These are phyloP conservation scores for Thamnidium elegans DNA, from an alignment of 192 early-diverging fungal species.

Conservation along the genomic window DNA sequence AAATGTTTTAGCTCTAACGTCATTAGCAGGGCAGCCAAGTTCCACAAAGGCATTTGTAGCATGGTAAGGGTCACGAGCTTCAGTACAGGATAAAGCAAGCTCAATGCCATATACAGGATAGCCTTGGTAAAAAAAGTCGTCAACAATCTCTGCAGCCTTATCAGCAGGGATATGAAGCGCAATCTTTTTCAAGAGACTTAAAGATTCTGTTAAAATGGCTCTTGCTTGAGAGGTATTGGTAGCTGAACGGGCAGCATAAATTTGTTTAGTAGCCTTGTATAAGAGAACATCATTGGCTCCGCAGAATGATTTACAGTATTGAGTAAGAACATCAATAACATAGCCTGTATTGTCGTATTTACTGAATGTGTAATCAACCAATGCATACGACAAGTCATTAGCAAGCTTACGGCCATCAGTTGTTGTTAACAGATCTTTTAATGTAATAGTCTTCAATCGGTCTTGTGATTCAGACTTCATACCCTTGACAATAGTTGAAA, in stretches of 20 bases:
- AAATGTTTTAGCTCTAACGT: background rate
- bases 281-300: constrained; percentile 4
- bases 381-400: background rate
- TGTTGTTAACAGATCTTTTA: background rate
- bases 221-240: background rate
- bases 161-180: constrained; percentile 6
- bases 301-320: constrained; percentile 5
- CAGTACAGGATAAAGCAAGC: background rate
- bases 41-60: background rate
- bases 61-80: background rate
- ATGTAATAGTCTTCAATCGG: background rate
- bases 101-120: background rate
- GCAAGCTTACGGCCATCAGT: constrained; percentile 4
- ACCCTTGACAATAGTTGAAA: background rate
- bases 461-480: background rate
- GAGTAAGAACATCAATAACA: constrained; percentile 7
- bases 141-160: background rate
- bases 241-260: background rate
- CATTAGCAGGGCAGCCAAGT: background rate
- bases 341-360: background rate
- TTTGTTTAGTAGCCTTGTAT: background rate
- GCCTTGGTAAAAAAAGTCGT: background rate
- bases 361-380: background rate
- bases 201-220: background rate
- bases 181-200: background rate